Evolutionary conservation across 2,329 filamentous ascomycete genomes (phyloP).

Genomic region (Cladosporium sp.): DNA sequence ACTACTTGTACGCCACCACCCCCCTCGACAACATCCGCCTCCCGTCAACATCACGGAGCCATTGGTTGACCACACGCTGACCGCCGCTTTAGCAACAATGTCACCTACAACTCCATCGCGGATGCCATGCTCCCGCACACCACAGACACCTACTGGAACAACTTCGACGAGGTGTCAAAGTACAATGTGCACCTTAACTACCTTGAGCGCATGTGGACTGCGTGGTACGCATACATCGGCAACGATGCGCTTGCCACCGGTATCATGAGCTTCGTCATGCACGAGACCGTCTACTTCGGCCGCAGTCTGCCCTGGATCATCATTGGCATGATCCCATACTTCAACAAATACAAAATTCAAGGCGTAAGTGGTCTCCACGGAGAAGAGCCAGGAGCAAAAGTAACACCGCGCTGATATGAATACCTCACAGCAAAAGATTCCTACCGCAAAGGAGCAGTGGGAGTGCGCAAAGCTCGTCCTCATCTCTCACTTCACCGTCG

Average conservation of each 20-base stretch:
- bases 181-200: constrained; percentile 86
- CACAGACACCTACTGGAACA: constrained; percentile 64
- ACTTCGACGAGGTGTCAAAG: constrained; percentile 65
- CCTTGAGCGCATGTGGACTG: constrained; percentile 85
- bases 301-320: constrained; percentile 89
- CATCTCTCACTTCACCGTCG: constrained; percentile 94
- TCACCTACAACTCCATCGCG: constrained; percentile 34
- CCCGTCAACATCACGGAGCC: background rate
- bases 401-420: constrained; percentile 22
- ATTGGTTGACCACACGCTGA: constrained; percentile 10
- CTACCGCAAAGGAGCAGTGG: constrained; percentile 91
- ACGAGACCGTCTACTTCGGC: constrained; percentile 94
- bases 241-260: constrained; percentile 96
- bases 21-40: constrained; percentile 4
- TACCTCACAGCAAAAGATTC: constrained; percentile 69
- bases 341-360: constrained; percentile 95
- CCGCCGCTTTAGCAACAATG: constrained; percentile 16
- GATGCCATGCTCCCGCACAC: constrained; percentile 42
- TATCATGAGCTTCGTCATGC: constrained; percentile 95
- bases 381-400: constrained; percentile 17
- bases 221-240: constrained; percentile 97
- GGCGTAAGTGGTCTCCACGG: constrained; percentile 57
- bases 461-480: constrained; percentile 91
- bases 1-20: constrained; percentile 28
- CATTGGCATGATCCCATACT: constrained; percentile 82